Evolutionary conservation across 495 filamentous ascomycete species (phyloP).

Genomic region (Xanthoparmelia taractica): DNA sequence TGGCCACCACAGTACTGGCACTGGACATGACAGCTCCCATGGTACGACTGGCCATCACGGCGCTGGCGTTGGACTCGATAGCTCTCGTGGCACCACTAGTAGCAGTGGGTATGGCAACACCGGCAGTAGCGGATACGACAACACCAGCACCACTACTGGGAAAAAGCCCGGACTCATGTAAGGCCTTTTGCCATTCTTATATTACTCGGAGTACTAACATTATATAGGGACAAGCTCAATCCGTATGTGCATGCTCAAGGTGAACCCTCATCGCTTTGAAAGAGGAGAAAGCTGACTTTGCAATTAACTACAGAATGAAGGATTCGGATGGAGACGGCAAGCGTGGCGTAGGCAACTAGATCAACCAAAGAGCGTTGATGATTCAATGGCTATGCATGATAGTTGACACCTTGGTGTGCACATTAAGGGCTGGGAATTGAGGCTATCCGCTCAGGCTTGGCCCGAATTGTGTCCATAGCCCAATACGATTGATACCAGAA

Average conservation of each 20-base stretch:
- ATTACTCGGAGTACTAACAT: neutral
- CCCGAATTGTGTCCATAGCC: neutral
- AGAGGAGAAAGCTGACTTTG: neutral
- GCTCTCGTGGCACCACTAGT: slow-evolving; percentile 18
- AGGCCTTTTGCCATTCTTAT: neutral
- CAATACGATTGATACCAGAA: neutral
- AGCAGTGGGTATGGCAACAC: slow-evolving; percentile 18
- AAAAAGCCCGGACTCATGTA: slow-evolving; percentile 35
- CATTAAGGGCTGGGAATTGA: neutral
- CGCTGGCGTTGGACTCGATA: slow-evolving; percentile 22
- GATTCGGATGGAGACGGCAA: slow-evolving; percentile 41
- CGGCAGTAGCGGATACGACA: neutral
- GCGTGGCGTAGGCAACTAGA: slow-evolving; percentile 38
- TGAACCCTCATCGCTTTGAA: neutral
- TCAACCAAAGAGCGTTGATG: neutral
- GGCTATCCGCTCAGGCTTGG: neutral
- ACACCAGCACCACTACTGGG: slow-evolving; percentile 11
- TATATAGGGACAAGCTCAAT: slow-evolving; percentile 35
- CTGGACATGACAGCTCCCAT: slow-evolving; percentile 14
- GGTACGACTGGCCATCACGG: slow-evolving; percentile 19
- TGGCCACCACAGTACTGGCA: slow-evolving; percentile 6
- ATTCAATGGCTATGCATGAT: neutral
- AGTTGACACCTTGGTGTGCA: slow-evolving; percentile 1
- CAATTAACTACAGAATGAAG: neutral
- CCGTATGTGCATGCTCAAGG: slow-evolving; percentile 20